Evolutionary conservation across 768 basidiomycete genomes (phyloP).

Genomic region (Naganishia friedmannii): DNA sequence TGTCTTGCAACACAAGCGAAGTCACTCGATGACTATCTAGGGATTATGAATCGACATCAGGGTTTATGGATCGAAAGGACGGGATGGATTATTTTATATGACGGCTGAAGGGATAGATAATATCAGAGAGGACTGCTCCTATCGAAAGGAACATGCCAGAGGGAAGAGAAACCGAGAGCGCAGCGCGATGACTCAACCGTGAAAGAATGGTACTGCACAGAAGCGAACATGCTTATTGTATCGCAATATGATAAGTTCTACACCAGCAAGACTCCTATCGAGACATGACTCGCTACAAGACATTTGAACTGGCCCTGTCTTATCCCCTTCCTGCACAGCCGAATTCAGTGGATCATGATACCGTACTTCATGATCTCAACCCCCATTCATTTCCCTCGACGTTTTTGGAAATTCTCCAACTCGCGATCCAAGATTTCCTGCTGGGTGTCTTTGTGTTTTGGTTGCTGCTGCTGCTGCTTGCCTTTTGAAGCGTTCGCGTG

Average conservation of each 20-base stretch:
- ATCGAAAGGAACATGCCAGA: no score
- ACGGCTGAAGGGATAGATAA: not conserved
- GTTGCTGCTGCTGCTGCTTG: slow-evolving; percentile 11
- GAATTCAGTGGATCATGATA: not conserved
- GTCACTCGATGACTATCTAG: not conserved
- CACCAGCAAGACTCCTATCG: not conserved
- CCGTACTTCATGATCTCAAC: not conserved
- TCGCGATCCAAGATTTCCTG: slow-evolving; percentile 23
- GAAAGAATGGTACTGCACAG: no score
- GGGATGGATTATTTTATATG: not conserved
- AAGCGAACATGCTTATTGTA: not conserved
- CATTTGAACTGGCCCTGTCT: not conserved
- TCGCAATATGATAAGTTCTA: not conserved
- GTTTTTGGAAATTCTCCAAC: slow-evolving; percentile 7
- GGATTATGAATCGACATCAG: not conserved
- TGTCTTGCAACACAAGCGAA: slow-evolving; percentile 1
- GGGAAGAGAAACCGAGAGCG: not conserved
- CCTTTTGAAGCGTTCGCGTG: not conserved
- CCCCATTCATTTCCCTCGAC: slow-evolving; percentile 3
- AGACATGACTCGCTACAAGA: slow-evolving; percentile 1
- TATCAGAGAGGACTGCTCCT: not conserved
- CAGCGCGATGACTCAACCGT: not conserved
- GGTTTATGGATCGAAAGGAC: not conserved
- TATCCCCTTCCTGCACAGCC: not conserved
- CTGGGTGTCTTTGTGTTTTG: slow-evolving; percentile 12